Conservation (phyloP, 352 stramenopile genomes). For the Phytophthora melonis region DNA sequence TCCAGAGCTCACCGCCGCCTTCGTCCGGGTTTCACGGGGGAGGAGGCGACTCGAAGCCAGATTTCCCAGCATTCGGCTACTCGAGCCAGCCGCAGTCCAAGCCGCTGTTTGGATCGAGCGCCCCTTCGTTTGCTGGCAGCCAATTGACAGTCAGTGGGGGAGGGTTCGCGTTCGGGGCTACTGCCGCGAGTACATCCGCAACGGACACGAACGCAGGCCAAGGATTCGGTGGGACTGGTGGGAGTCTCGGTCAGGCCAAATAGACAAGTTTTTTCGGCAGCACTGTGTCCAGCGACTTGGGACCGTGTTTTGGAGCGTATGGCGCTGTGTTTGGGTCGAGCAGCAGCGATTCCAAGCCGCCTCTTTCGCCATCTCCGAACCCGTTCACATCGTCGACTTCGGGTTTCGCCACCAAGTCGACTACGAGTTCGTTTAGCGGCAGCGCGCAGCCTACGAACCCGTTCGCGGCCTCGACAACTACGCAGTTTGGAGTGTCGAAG, state of each 20-base stretch:
- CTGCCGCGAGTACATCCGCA: not conserved
- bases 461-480: not conserved
- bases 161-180: slow-evolving; percentile 18
- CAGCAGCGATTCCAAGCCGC: slow-evolving; percentile 12
- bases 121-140: not conserved
- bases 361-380: slow-evolving; percentile 15
- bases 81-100: not conserved
- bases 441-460: not conserved
- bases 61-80: not conserved
- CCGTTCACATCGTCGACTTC: slow-evolving; percentile 14
- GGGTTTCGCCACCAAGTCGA: slow-evolving; percentile 3
- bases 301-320: slow-evolving; percentile 4
- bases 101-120: slow-evolving; percentile 16
- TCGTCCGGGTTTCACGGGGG: slow-evolving; percentile 6
- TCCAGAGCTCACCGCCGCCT: not conserved
- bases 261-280: slow-evolving; percentile 12
- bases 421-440: not conserved
- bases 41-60: not conserved
- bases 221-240: not conserved
- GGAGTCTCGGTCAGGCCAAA: not conserved
- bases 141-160: not conserved
- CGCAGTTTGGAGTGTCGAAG: not conserved
- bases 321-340: slow-evolving; percentile 8
- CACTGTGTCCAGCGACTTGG: not conserved
- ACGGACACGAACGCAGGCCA: not conserved